Percentiles rank a stretch among this genome's conserved stretches.
phyloP scores from a whole-genome alignment of 768 basidiomycete species.

The Mycena olivaceomarginata region DNA sequence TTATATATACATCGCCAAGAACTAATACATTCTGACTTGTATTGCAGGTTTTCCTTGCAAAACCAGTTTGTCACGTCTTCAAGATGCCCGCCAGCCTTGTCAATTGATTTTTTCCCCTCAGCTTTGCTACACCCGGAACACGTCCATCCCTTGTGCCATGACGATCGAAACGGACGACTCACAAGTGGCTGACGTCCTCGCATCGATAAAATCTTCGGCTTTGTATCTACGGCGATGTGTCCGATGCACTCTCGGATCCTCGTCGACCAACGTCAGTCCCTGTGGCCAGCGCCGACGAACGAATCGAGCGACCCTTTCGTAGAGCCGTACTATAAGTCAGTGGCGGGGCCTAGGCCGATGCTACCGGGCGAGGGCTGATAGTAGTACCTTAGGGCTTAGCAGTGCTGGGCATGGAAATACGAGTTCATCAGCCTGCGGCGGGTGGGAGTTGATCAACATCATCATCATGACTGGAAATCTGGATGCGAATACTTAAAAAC shows the following conservation, averaged over 20 bases:
- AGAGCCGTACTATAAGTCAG: slow-evolving; percentile 14
- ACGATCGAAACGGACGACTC: slow-evolving; percentile 34
- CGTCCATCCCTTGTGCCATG: slow-evolving; percentile 38
- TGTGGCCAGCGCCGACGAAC: slow-evolving; percentile 28
- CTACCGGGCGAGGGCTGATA: too few species aligned
- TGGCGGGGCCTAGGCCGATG: background rate
- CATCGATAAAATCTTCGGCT: slow-evolving; percentile 29
- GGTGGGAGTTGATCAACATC: too few species aligned
- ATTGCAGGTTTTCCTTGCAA: slow-evolving; percentile 36
- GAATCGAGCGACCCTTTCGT: background rate
- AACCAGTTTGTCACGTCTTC: slow-evolving; percentile 26
- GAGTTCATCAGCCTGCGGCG: too few species aligned
- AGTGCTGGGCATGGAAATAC: too few species aligned
- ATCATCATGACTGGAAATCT: too few species aligned
- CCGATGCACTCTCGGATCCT: slow-evolving; percentile 4
- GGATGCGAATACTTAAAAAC: too few species aligned
- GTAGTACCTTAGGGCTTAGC: too few species aligned
- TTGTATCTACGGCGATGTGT: slow-evolving; percentile 35
- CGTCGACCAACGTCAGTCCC: background rate
- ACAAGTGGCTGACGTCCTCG: slow-evolving; percentile 36
- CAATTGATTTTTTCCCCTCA: background rate
- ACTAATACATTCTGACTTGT: background rate
- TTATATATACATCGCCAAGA: background rate
- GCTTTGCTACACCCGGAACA: slow-evolving; percentile 37
- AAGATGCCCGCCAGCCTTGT: background rate